Conservation (phyloP, 768 basidiomycete genomes). For the Hortiboletus flavorubellus region DNA sequence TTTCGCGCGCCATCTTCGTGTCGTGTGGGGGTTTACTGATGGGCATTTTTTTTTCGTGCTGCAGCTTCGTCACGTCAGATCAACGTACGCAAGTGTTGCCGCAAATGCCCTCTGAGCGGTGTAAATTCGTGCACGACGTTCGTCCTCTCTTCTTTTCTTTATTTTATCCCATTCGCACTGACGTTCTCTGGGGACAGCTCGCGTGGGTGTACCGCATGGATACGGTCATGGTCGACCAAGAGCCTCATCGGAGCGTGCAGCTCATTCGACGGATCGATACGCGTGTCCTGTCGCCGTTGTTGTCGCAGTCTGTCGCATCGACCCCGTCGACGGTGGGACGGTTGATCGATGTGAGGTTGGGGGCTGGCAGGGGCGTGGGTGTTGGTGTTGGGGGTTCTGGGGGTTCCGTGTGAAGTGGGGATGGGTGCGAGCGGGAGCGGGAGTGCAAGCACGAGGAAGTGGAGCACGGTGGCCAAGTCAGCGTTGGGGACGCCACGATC, state of each 20-base stretch:
- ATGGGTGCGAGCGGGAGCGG: not conserved
- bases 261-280: constrained; percentile 81
- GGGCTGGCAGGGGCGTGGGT: constrained; percentile 11
- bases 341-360: constrained; percentile 51
- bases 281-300: constrained; percentile 65
- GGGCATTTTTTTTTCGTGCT: not conserved
- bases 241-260: constrained; percentile 84
- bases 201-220: constrained; percentile 80
- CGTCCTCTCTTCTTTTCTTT: constrained; percentile 22
- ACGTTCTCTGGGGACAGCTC: constrained; percentile 41
- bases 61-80: constrained; percentile 63
- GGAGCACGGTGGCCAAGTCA: constrained; percentile 21
- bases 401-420: not conserved
- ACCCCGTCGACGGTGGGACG: constrained; percentile 50
- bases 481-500: not conserved
- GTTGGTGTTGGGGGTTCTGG: not conserved
- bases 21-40: not conserved
- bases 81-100: constrained; percentile 72
- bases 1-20: constrained; percentile 16
- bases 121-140: constrained; percentile 82
- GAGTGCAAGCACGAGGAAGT: not conserved
- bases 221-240: constrained; percentile 85
- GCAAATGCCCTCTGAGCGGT: constrained; percentile 72
- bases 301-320: constrained; percentile 47
- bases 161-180: too few relatives aligned